Evolutionary conservation across 805 yeast species (phyloP).

Genomic region (Metschnikowia cubensis): DNA sequence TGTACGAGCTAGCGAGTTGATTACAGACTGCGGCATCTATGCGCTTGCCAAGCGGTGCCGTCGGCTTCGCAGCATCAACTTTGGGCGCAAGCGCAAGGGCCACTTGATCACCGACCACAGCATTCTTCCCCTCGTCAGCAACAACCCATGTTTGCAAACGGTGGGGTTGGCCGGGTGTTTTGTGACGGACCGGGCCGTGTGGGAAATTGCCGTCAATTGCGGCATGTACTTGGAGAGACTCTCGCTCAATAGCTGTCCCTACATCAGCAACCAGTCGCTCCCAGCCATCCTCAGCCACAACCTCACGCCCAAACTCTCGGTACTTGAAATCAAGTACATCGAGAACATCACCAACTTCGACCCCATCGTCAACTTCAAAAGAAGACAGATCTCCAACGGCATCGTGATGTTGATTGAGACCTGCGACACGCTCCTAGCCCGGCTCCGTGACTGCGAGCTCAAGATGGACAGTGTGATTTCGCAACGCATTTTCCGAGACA

Average conservation of each 20-base stretch:
- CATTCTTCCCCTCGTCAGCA: slow-evolving; percentile 51
- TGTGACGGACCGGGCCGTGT: slow-evolving; percentile 69
- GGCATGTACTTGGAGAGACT: slow-evolving; percentile 55
- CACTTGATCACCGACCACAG: slow-evolving; percentile 68
- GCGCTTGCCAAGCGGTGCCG: slow-evolving; percentile 61
- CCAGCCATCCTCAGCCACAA: slow-evolving; percentile 43
- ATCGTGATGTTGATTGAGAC: slow-evolving; percentile 66
- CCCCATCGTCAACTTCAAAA: slow-evolving; percentile 66
- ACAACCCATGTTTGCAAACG: slow-evolving; percentile 54
- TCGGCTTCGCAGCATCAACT: slow-evolving; percentile 56
- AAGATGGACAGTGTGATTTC: slow-evolving; percentile 54
- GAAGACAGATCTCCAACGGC: slow-evolving; percentile 43
- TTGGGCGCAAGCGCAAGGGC: slow-evolving; percentile 75
- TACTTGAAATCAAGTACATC: slow-evolving; percentile 71
- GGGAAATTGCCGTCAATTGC: slow-evolving; percentile 66
- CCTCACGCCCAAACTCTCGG: slow-evolving; percentile 47
- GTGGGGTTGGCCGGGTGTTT: slow-evolving; percentile 88
- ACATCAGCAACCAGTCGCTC: slow-evolving; percentile 53
- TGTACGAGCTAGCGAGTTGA: slow-evolving; percentile 75
- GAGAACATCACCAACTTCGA: slow-evolving; percentile 51
- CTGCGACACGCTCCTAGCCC: slow-evolving; percentile 62
- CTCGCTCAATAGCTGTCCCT: slow-evolving; percentile 69
- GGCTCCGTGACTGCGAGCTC: slow-evolving; percentile 58
- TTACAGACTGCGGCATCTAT: slow-evolving; percentile 72
- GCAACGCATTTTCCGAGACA: slow-evolving; percentile 56